Percentiles rank a stretch among this genome's conserved stretches.
Conservation (phyloP, 83 land plant species). For the Isoetes engelmannii region DNA sequence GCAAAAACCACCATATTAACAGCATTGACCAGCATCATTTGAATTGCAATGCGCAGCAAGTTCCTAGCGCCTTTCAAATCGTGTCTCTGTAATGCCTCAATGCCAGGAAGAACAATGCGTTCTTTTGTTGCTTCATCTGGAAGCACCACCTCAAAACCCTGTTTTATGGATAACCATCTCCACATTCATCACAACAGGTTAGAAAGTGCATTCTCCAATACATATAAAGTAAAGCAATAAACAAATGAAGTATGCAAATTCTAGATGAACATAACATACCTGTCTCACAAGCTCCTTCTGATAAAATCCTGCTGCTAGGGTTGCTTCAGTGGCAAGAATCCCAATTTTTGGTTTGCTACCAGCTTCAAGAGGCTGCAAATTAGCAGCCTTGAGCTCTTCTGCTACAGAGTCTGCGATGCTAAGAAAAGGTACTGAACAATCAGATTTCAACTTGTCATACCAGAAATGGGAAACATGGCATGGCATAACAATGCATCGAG, state of each 20-base stretch:
- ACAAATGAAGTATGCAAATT: not conserved
- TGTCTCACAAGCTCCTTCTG: slow-evolving; percentile 50
- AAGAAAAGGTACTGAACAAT: slow-evolving; percentile 46
- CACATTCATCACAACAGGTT: too few relatives aligned
- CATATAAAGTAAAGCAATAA: not conserved
- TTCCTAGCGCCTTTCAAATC: slow-evolving; percentile 61
- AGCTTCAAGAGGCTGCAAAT: slow-evolving; percentile 48
- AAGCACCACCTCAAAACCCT: slow-evolving; percentile 67
- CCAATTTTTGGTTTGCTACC: slow-evolving; percentile 48
- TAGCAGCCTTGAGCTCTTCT: slow-evolving; percentile 49
- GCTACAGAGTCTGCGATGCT: slow-evolving; percentile 53
- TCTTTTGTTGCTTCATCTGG: slow-evolving; percentile 73
- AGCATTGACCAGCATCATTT: slow-evolving; percentile 57
- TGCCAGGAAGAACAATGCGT: slow-evolving; percentile 52
- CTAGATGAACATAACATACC: too few relatives aligned
- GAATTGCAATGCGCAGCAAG: slow-evolving; percentile 51
- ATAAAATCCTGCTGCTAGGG: slow-evolving; percentile 37
- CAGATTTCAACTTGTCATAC: slow-evolving; percentile 41
- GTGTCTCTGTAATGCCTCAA: slow-evolving; percentile 42
- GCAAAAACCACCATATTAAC: slow-evolving; percentile 53
- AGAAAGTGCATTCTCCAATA: too few relatives aligned
- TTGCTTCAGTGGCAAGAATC: slow-evolving; percentile 35
- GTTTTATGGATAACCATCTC: not conserved
- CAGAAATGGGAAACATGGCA: slow-evolving; percentile 47
- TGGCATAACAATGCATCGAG: slow-evolving; percentile 60